phyloP scores from a whole-genome alignment of 306 rosid genomes.

The Dicorynia guianensis region DNA sequence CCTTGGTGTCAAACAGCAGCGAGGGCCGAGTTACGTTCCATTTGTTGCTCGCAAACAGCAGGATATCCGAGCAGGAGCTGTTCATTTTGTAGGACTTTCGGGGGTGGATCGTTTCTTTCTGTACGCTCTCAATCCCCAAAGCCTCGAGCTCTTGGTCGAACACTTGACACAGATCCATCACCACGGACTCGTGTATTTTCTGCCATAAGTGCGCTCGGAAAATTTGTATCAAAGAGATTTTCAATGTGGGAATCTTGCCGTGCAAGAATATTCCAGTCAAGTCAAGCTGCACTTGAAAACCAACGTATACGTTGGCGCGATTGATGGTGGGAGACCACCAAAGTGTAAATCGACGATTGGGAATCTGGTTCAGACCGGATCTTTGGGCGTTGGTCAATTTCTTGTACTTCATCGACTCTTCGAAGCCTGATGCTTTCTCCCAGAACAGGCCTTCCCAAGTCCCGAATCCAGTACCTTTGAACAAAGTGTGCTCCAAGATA shows the following conservation, averaged over 20 bases:
- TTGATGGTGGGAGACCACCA: conserved; percentile 99
- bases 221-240: conserved; percentile 94
- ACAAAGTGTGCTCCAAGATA: conserved; percentile 83
- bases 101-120: conserved; percentile 98
- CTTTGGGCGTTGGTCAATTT: conserved; percentile 99
- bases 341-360: conserved; percentile 98
- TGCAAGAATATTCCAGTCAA: conserved; percentile 99
- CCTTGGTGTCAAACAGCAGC: conserved; percentile 96
- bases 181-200: conserved; percentile 99
- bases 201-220: conserved; percentile 99
- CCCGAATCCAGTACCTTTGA: conserved; percentile 60
- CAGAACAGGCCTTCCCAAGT: conserved; percentile 99
- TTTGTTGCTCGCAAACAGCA: conserved; percentile 97
- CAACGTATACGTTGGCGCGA: conserved; percentile 97
- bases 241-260: conserved; percentile 97
- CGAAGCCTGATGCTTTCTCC: conserved; percentile 99
- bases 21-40: conserved; percentile 99
- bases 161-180: conserved; percentile 99
- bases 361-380: conserved; percentile 99
- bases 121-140: conserved; percentile 96
- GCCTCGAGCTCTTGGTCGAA: conserved; percentile 99
- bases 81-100: conserved; percentile 99
- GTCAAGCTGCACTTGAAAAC: conserved; percentile 99
- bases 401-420: conserved; percentile 98
- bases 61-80: conserved; percentile 96